phyloP scores from a whole-genome alignment of 2,329 filamentous ascomycete species.

The Periconia digitata region DNA sequence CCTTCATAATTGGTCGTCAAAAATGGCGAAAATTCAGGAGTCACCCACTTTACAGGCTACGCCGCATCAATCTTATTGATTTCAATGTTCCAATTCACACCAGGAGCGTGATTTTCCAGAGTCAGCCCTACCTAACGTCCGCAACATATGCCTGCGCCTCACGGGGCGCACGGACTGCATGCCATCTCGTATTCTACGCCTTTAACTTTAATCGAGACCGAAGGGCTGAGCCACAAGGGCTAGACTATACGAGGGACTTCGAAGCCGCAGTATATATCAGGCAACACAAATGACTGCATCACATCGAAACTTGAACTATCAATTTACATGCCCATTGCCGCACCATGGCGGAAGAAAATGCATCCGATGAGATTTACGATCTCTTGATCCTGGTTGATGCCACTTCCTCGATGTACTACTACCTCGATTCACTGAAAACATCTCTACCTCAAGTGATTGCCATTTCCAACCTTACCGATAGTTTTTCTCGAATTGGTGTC shows the following conservation, averaged over 20 bases:
- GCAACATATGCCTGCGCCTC: too few species aligned
- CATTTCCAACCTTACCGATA: slow-evolving; percentile 52
- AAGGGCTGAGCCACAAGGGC: background rate
- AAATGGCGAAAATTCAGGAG: too few species aligned
- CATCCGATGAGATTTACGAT: slow-evolving; percentile 40
- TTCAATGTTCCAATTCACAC: too few species aligned
- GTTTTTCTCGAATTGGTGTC: slow-evolving; percentile 55
- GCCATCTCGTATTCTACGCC: too few species aligned
- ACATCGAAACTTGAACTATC: background rate
- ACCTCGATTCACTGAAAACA: slow-evolving; percentile 47
- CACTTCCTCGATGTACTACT: slow-evolving; percentile 50
- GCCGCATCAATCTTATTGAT: too few species aligned
- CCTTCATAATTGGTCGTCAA: too few species aligned
- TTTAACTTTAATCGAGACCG: too few species aligned
- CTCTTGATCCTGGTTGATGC: slow-evolving; percentile 53
- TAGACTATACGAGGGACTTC: background rate
- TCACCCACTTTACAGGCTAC: too few species aligned
- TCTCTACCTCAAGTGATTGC: slow-evolving; percentile 56
- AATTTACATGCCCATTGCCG: background rate
- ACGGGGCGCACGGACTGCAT: too few species aligned
- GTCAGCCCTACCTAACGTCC: too few species aligned
- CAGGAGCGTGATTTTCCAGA: too few species aligned
- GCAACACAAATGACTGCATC: background rate
- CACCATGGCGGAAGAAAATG: slow-evolving; percentile 9
- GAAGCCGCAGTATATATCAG: background rate